Evolutionary conservation across 2,329 filamentous ascomycete genomes (phyloP).

Genomic region (Sodiomyces alkalinus): DNA sequence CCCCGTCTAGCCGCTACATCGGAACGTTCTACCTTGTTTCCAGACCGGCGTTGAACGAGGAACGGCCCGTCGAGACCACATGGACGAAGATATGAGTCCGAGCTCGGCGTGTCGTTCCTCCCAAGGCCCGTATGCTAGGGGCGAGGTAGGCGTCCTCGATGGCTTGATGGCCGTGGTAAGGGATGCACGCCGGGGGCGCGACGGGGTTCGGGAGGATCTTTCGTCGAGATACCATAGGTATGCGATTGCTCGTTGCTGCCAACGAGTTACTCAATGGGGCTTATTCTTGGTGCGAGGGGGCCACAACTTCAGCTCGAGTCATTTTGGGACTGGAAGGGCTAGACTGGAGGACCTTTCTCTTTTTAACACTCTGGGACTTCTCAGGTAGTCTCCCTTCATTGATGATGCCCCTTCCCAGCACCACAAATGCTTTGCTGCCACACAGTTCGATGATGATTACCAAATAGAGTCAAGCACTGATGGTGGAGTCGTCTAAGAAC

Average conservation of each 20-base stretch:
- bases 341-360: constrained; percentile 1
- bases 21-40: constrained; percentile 13
- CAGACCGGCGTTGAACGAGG: constrained; percentile 5
- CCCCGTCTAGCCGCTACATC: constrained; percentile 32
- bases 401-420: constrained; percentile 9
- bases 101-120: constrained; percentile 25
- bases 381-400: constrained; percentile 22
- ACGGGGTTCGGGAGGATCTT: constrained; percentile 39
- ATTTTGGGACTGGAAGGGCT: constrained; percentile 1
- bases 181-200: constrained; percentile 13
- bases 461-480: constrained; percentile 99
- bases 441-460: constrained; percentile 75
- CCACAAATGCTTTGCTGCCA: too few relatives aligned
- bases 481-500: constrained; percentile 17
- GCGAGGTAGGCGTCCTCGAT: constrained; percentile 9
- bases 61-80: constrained; percentile 26
- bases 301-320: constrained; percentile 20
- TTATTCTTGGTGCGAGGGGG: constrained; percentile 99
- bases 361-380: constrained; percentile 22
- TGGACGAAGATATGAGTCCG: constrained; percentile 91
- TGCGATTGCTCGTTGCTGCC: constrained; percentile 67
- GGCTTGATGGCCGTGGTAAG: constrained; percentile 12
- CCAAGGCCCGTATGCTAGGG: constrained; percentile 1
- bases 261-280: constrained; percentile 98
- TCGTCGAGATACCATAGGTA: constrained; percentile 95